Conservation (phyloP, 441 rosid genomes). For the Erodium trifolium region DNA sequence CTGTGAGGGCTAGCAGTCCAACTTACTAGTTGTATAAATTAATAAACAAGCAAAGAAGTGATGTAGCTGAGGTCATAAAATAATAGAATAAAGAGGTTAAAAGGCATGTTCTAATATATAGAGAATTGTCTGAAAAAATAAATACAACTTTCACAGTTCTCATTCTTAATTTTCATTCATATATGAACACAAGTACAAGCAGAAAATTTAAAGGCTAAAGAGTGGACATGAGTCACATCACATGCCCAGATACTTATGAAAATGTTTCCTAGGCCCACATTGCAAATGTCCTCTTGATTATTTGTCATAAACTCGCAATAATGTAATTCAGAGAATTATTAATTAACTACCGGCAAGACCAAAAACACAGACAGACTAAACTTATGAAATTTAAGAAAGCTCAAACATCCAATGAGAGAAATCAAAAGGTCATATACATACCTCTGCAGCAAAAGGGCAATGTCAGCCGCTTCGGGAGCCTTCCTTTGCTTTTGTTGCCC, state of each 20-base stretch:
- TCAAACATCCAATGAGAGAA: constrained; percentile 15
- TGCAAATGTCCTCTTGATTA: background rate
- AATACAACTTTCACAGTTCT: background rate
- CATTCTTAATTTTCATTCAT: background rate
- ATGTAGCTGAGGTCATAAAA: background rate
- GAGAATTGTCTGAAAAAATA: background rate
- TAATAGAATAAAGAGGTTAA: background rate
- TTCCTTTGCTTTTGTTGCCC: constrained; percentile 96
- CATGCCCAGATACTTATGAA: background rate
- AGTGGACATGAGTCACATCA: background rate
- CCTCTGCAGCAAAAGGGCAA: constrained; percentile 93
- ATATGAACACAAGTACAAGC: background rate
- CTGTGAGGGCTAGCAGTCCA: background rate
- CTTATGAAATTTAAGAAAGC: background rate
- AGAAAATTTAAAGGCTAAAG: background rate
- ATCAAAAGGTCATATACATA: constrained; percentile 15
- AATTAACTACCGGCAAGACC: background rate
- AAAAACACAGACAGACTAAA: background rate
- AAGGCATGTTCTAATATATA: background rate
- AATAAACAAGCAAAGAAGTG: background rate
- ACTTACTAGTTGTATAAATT: background rate
- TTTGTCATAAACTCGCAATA: background rate
- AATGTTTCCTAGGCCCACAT: background rate
- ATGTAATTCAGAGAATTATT: background rate
- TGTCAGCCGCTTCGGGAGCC: constrained; percentile 89